Evolutionary conservation across 768 basidiomycete species (phyloP).

Genomic region (Boletus barrowsii): DNA sequence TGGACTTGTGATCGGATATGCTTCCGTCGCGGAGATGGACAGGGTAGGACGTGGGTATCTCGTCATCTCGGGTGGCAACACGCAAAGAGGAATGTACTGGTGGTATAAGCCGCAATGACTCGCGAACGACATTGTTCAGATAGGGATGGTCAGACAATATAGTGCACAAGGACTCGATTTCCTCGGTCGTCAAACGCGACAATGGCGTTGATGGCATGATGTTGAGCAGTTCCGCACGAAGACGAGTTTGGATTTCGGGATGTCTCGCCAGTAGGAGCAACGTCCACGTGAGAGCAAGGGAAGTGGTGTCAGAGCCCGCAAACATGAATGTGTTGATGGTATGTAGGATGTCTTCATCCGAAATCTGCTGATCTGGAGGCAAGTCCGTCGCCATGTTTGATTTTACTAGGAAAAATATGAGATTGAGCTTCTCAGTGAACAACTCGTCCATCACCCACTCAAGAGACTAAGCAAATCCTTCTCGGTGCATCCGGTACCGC

Average conservation of each 20-base stretch:
- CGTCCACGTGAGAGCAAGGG: slow-evolving; percentile 81
- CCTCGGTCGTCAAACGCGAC: slow-evolving; percentile 55
- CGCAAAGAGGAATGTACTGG: slow-evolving; percentile 81
- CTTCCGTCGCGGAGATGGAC: slow-evolving; percentile 51
- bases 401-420: slow-evolving; percentile 54
- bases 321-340: slow-evolving; percentile 90
- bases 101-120: slow-evolving; percentile 73
- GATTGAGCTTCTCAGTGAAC: background rate
- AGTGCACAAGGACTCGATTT: slow-evolving; percentile 57
- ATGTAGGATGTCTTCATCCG: slow-evolving; percentile 83
- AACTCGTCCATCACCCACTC: slow-evolving; percentile 44
- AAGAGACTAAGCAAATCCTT: slow-evolving; percentile 78
- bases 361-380: slow-evolving; percentile 66
- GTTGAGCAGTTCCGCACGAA: slow-evolving; percentile 64
- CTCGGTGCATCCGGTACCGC: slow-evolving; percentile 50
- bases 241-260: slow-evolving; percentile 61
- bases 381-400: slow-evolving; percentile 76
- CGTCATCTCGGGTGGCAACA: slow-evolving; percentile 74
- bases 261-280: slow-evolving; percentile 70
- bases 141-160: slow-evolving; percentile 60
- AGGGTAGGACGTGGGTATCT: slow-evolving; percentile 67
- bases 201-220: slow-evolving; percentile 41
- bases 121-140: slow-evolving; percentile 73
- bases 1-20: slow-evolving; percentile 37
- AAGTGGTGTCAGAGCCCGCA: slow-evolving; percentile 86